These are phyloP conservation scores for Rhynchosporium graminicola DNA, from an alignment of 2,329 filamentous ascomycete species.

Conservation along the genomic window DNA sequence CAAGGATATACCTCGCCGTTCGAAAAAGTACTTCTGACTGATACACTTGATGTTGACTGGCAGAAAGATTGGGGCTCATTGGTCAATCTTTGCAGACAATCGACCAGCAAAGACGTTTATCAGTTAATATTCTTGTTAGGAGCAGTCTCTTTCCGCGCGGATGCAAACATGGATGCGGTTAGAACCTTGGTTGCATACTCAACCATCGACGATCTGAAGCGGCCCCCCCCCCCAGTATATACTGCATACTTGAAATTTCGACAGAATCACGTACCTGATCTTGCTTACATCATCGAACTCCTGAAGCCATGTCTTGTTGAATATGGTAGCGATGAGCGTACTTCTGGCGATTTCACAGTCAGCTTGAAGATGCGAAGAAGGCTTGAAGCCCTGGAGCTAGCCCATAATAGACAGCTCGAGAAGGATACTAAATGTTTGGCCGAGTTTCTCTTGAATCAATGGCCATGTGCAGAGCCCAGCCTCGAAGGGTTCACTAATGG, in stretches of 20 bases:
- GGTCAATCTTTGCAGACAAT: slow-evolving; percentile 42
- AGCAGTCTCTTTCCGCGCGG: slow-evolving; percentile 45
- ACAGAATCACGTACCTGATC: slow-evolving; percentile 39
- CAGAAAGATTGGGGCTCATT: slow-evolving; percentile 48
- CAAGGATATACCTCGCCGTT: slow-evolving; percentile 42
- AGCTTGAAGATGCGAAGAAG: slow-evolving; percentile 21
- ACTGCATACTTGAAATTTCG: slow-evolving; percentile 43
- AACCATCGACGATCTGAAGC: slow-evolving; percentile 44
- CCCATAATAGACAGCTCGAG: slow-evolving; percentile 40
- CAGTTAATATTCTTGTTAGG: slow-evolving; percentile 50
- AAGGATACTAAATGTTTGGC: slow-evolving; percentile 45
- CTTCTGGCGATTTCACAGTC: slow-evolving; percentile 12
- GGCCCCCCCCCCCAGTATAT: slow-evolving; percentile 42
- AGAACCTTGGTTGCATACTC: slow-evolving; percentile 49
- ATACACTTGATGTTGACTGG: slow-evolving; percentile 44
- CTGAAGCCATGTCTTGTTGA: slow-evolving; percentile 40
- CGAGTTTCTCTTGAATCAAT: slow-evolving; percentile 46
- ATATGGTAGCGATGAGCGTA: slow-evolving; percentile 35
- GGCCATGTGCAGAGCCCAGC: slow-evolving; percentile 46
- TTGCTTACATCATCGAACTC: slow-evolving; percentile 39
- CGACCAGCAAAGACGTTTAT: slow-evolving; percentile 36
- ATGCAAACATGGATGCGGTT: slow-evolving; percentile 45
- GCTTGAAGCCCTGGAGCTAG: slow-evolving; percentile 34
- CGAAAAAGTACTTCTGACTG: slow-evolving; percentile 42
- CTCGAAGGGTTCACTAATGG: slow-evolving; percentile 35